Evolutionary conservation across 768 basidiomycete genomes (phyloP).

Genomic region (Boletus fagicola): DNA sequence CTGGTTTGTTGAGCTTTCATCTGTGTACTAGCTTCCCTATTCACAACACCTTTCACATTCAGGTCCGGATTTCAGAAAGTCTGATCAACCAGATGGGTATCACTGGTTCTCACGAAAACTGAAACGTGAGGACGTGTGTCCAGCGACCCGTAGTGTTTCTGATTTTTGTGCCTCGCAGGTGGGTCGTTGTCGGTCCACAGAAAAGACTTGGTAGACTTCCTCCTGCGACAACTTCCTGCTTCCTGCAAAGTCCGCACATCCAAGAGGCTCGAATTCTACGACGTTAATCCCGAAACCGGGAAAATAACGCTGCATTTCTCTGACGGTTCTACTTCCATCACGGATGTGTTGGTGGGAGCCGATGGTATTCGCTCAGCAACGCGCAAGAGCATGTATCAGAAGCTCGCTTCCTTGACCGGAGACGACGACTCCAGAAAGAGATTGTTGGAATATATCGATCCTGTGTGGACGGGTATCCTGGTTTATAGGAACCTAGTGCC

Average conservation of each 20-base stretch:
- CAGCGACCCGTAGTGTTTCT: neutral
- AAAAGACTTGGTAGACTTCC: slow-evolving; percentile 35
- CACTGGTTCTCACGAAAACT: slow-evolving; percentile 25
- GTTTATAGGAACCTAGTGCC: slow-evolving; percentile 41
- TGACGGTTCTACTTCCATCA: slow-evolving; percentile 35
- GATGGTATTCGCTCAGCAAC: slow-evolving; percentile 43
- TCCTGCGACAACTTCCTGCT: slow-evolving; percentile 30
- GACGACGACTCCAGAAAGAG: slow-evolving; percentile 6
- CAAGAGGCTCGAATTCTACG: slow-evolving; percentile 35
- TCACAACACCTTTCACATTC: slow-evolving; percentile 1
- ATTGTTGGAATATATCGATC: slow-evolving; percentile 28
- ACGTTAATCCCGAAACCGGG: slow-evolving; percentile 17
- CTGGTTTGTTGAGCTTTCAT: slow-evolving; percentile 9
- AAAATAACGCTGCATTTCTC: slow-evolving; percentile 35
- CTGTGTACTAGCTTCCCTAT: neutral
- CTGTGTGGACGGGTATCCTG: slow-evolving; percentile 39
- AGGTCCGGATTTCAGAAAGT: slow-evolving; percentile 31
- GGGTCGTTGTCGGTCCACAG: slow-evolving; percentile 35
- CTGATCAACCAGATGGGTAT: slow-evolving; percentile 34
- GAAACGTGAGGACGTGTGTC: slow-evolving; percentile 20
- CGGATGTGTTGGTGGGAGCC: slow-evolving; percentile 43
- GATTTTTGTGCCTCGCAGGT: slow-evolving; percentile 19
- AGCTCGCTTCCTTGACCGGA: slow-evolving; percentile 7
- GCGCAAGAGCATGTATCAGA: slow-evolving; percentile 28
- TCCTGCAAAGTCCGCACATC: slow-evolving; percentile 35